A percentile compares a stretch with the other conserved stretches of the same genome.
These are phyloP conservation scores for Phytophthora citrophthora DNA, from an alignment of 352 stramenopile species.

Conservation along the genomic window DNA sequence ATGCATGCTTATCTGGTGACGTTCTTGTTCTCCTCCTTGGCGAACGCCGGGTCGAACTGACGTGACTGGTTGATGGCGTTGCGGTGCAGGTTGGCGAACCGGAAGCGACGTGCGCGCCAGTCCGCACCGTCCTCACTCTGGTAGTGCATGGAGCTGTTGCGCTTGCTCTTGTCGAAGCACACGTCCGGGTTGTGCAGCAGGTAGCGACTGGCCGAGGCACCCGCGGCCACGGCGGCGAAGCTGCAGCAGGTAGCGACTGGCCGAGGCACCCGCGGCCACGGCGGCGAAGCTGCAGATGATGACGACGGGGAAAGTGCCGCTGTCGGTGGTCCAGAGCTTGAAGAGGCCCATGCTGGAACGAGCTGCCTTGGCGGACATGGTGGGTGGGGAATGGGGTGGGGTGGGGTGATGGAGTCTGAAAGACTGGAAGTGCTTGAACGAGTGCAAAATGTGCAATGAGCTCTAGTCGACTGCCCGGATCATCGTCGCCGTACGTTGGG, in stretches of 20 bases:
- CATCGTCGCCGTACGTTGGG: background rate
- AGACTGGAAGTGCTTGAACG: background rate
- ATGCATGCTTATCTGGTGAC: constrained; percentile 24
- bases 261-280: constrained; percentile 33
- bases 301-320: constrained; percentile 52
- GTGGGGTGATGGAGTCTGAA: constrained; percentile 5
- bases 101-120: constrained; percentile 54
- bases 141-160: constrained; percentile 45
- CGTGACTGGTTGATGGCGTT: constrained; percentile 73
- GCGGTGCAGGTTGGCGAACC: constrained; percentile 54
- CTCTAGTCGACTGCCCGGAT: background rate
- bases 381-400: constrained; percentile 6
- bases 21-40: constrained; percentile 55
- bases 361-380: constrained; percentile 34
- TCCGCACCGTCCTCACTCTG: constrained; percentile 30
- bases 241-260: constrained; percentile 37
- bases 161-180: constrained; percentile 48
- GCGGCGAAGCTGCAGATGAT: constrained; percentile 47
- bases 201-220: constrained; percentile 36
- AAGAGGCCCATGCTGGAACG: constrained; percentile 46
- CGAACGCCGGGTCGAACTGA: constrained; percentile 58
- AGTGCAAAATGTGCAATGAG: constrained; percentile 26
- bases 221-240: constrained; percentile 40
- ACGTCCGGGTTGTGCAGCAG: constrained; percentile 45
- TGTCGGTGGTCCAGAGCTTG: constrained; percentile 62